Percentiles rank a stretch among this genome's conserved stretches.
Conservation (phyloP, 208 protist species). For the Leishmania aethiopica region DNA sequence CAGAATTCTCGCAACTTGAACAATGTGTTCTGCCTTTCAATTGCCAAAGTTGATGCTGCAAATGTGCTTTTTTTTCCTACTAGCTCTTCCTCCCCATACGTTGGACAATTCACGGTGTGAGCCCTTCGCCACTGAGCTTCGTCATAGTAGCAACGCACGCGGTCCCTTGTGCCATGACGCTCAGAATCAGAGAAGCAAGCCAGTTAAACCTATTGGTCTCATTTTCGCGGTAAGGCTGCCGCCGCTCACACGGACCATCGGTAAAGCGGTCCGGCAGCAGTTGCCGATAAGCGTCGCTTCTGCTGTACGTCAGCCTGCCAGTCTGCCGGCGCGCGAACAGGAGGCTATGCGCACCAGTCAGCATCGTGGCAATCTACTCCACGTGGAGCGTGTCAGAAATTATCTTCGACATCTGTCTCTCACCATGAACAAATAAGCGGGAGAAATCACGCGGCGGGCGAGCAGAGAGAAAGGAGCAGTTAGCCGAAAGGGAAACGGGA, state of each 20-base stretch:
- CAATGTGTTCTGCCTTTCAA: constrained; percentile 88
- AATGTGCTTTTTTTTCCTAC: constrained; percentile 53
- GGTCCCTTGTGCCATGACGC: constrained; percentile 83
- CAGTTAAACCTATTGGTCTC: constrained; percentile 79
- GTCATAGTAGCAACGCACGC: constrained; percentile 83
- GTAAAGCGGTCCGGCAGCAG: neutral
- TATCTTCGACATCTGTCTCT: neutral
- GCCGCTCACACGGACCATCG: neutral
- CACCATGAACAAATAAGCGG: too few species aligned
- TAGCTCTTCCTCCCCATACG: constrained; percentile 51
- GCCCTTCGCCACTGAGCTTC: constrained; percentile 29
- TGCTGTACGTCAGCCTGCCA: neutral
- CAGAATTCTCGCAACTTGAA: constrained; percentile 55
- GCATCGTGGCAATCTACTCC: neutral
- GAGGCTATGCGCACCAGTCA: neutral
- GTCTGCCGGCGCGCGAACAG: constrained; percentile 12
- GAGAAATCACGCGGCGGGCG: neutral
- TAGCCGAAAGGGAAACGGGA: too few species aligned
- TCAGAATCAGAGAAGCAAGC: constrained; percentile 90
- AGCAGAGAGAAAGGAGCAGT: neutral
- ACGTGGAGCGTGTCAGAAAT: neutral
- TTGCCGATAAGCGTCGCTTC: neutral
- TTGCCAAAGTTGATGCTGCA: constrained; percentile 83
- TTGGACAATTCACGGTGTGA: constrained; percentile 38
- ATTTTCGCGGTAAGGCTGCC: neutral